Percentiles rank a stretch among this genome's conserved stretches.
phyloP scores from a whole-genome alignment of 495 filamentous ascomycete genomes.

The Penicillium macrosclerotiorum region DNA sequence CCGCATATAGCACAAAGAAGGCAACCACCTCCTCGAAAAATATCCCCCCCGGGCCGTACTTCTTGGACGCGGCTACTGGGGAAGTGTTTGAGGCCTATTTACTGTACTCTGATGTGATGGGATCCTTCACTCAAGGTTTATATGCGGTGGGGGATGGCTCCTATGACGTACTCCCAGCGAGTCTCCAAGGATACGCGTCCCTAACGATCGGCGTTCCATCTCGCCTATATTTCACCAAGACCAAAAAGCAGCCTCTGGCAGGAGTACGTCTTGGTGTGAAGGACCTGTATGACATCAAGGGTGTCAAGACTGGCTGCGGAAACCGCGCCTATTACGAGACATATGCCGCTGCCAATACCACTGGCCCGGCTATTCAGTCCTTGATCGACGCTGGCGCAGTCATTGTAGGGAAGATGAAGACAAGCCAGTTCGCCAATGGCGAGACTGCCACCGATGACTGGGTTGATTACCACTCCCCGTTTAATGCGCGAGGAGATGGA shows the following conservation, averaged over 20 bases:
- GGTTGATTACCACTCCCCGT: conserved; percentile 43
- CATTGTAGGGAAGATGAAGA: conserved; percentile 48
- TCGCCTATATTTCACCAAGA: conserved; percentile 29
- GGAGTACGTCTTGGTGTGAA: conserved; percentile 30
- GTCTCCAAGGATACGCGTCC: conserved; percentile 12
- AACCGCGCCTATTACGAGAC: conserved; percentile 41
- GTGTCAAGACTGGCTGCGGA: conserved; percentile 39
- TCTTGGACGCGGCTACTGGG: conserved; percentile 37
- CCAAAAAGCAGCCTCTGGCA: background rate
- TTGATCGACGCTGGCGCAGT: conserved; percentile 47
- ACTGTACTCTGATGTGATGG: conserved; percentile 40
- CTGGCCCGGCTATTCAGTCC: conserved; percentile 32
- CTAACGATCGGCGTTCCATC: conserved; percentile 43
- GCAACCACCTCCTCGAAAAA: conserved; percentile 8
- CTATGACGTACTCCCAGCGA: no score
- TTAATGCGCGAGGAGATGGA: conserved; percentile 39
- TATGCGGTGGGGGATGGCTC: conserved; percentile 27
- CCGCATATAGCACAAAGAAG: conserved; percentile 6
- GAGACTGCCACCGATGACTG: conserved; percentile 37
- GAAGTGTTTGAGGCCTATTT: conserved; percentile 38
- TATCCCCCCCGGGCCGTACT: conserved; percentile 48
- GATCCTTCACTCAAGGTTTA: conserved; percentile 34
- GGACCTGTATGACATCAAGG: conserved; percentile 45
- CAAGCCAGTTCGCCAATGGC: conserved; percentile 45
- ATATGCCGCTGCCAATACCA: conserved; percentile 30